Conservation (phyloP, 2,329 filamentous ascomycete species). For the Cytospora mali region DNA sequence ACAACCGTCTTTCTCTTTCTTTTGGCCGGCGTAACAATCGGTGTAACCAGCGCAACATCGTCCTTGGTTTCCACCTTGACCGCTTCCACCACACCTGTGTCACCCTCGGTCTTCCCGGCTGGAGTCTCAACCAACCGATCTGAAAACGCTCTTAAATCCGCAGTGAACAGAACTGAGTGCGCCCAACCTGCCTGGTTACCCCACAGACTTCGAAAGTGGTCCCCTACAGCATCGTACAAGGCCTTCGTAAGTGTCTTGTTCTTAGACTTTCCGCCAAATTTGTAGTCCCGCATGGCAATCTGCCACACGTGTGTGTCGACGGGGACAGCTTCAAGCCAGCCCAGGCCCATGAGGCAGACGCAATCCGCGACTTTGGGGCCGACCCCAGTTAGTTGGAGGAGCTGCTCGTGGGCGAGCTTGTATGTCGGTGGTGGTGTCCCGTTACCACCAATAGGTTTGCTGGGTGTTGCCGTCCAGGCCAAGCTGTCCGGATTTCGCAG, state of each 20-base stretch:
- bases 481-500: conserved; percentile 78
- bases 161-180: conserved; percentile 94
- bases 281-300: conserved; percentile 95
- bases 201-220: conserved; percentile 89
- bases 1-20: conserved; percentile 28
- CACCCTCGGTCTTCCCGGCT: conserved; percentile 29
- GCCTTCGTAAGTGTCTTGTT: conserved; percentile 83
- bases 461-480: conserved; percentile 47
- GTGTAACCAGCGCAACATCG: conserved; percentile 21
- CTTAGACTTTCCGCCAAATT: conserved; percentile 75
- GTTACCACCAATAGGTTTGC: conserved; percentile 33
- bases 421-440: conserved; percentile 64
- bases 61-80: conserved; percentile 37
- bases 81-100: conserved; percentile 11
- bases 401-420: conserved; percentile 74
- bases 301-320: conserved; percentile 99
- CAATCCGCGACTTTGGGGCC: conserved; percentile 98
- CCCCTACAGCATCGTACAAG: conserved; percentile 86
- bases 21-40: conserved; percentile 8
- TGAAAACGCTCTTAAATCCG: conserved; percentile 84
- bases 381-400: conserved; percentile 81
- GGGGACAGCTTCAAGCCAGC: conserved; percentile 93
- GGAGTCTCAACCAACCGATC: conserved; percentile 51
- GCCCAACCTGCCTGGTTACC: conserved; percentile 95
- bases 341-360: conserved; percentile 92